Base-by-base conservation (phyloP, 768 basidiomycete genomes). In the Tulasnella sp. region DNA sequence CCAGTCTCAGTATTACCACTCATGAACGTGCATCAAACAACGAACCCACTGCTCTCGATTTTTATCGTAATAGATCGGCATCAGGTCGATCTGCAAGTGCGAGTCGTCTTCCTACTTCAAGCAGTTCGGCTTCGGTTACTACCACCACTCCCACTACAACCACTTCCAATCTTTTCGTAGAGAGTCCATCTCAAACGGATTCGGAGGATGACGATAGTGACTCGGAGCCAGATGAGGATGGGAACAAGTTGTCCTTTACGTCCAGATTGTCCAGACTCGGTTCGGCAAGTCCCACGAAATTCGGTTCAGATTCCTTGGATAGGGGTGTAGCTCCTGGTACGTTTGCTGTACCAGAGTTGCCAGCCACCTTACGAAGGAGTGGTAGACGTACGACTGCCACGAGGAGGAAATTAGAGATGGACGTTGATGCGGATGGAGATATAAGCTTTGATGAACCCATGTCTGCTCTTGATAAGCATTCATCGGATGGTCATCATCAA, bases 341-440 rank as follows among this genome's bases (percentile, higher is more conserved):
- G n/a, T n/a, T n/a, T n/a, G n/a, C 24, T 45, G 28, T 31, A 10
- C 27, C 44, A 22, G 20, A 19, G 12, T 22, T 9, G 40, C 44
- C 27, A 25, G 20, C 44, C 44, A 25, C 27, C 44, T 19, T 45
- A 19, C 44, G 16, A 45, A 45, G 10, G 29, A 10, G 2, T 25
- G 20, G n/a, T n/a, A n/a, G n/a, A n/a, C n/a, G 44, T 25, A 9
- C 27, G 29, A 45, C 7, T 24, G 16, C 7, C 24, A 22, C 24
- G 24, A 22, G 40, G 40, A 42, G 5, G 2, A 40, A 50, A 25
- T 35, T 22, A 28, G 48, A 50, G 16, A 50, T 50, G 48, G 48
- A 50, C 37, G 48, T 50, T 1, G 48, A 50, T 40, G n/a, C n/a
- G n/a, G n/a, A n/a, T n/a, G 48, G 48, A 25, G 48, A 50, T 37